Percentiles rank a stretch among this genome's conserved stretches.
Conservation (phyloP, 306 rosid species). For the Carpinus viminea region DNA sequence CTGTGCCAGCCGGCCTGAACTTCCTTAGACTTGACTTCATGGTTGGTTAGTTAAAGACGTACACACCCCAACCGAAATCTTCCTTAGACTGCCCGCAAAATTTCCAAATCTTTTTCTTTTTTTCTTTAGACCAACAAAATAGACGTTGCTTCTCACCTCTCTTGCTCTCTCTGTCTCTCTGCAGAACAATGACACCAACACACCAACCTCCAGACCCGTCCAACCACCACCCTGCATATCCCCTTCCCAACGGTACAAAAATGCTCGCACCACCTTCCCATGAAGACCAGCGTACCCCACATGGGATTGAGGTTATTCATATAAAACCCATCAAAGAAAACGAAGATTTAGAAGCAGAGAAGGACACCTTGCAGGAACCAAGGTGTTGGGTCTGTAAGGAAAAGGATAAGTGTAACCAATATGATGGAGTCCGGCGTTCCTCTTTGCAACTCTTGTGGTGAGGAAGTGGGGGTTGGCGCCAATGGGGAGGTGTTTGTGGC, state of each 20-base stretch:
- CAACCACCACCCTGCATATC: conserved; percentile 40
- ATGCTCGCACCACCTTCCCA: conserved; percentile 27
- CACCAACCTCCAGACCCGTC: conserved; percentile 63
- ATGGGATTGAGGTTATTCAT: conserved; percentile 37
- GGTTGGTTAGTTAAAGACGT: conserved; percentile 60
- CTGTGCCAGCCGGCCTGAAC: neutral
- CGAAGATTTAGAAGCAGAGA: conserved; percentile 30
- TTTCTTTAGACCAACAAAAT: conserved; percentile 18
- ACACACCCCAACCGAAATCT: conserved; percentile 55
- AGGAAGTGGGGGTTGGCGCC: conserved; percentile 64
- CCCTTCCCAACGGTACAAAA: conserved; percentile 30
- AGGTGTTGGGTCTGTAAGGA: conserved; percentile 28
- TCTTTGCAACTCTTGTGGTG: conserved; percentile 82
- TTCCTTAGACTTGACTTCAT: neutral
- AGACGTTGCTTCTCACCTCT: conserved; percentile 60
- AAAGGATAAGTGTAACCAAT: conserved; percentile 25
- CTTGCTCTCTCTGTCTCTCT: conserved; percentile 19
- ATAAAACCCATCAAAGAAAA: conserved; percentile 42
- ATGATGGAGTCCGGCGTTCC: conserved; percentile 90
- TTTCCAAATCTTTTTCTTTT: conserved; percentile 48
- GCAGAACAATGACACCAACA: conserved; percentile 66
- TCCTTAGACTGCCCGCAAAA: conserved; percentile 86
- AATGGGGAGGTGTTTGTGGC: conserved; percentile 81
- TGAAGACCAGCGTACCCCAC: conserved; percentile 11
- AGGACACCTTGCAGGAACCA: neutral